Base-by-base conservation (phyloP, 306 rosid genomes). In the Erythrophleum fordii region DNA sequence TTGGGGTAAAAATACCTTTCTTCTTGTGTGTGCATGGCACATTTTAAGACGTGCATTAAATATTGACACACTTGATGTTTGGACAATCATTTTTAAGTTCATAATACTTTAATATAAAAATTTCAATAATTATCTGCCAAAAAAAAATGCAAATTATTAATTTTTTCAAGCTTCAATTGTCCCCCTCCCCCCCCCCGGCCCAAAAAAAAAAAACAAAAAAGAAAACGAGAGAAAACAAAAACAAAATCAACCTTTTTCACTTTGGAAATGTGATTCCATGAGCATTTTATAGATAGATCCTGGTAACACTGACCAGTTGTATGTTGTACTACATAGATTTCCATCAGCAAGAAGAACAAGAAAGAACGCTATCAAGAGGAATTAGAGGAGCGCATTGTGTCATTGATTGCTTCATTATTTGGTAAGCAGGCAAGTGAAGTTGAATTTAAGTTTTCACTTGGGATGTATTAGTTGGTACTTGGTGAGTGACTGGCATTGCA, bases 321-420 rank as follows among this genome's bases (percentile, higher is more conserved):
- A 3, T 80, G 51, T 79, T 79, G 31, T 80, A 52, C 46, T 53
- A 2, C 72, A 41, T 61, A 95, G 99, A 87, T 95, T 84, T 94
- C 94, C 17, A 56, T 84, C 39, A 90, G 84, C 81, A 95, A 92
- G 90, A 92, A 90, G 82, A 88, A 88, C 89, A 95, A 95, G 93
- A 91, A 90, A 82, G 99, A 93, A 82, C 81, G 92, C 39, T 92
- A 93, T 85, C 92, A 93, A 14, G 99, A 95, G 87, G 99, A 95
- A 67, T 78, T 95, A 86, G 99, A 93, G 85, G 99, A 93, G 89
- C 95, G 97, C 62, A 13, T 95, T 66, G 86, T 95, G 64, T 95
- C 99, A 1, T 82, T 95, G 48, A 82, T 91, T 83, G 87, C 99
- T 52, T 95, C 99, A 16, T 93, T 95, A 88, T 95, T 93, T 88